phyloP scores from a whole-genome alignment of 2,329 filamentous ascomycete genomes.

The Pseudocercospora cruenta region DNA sequence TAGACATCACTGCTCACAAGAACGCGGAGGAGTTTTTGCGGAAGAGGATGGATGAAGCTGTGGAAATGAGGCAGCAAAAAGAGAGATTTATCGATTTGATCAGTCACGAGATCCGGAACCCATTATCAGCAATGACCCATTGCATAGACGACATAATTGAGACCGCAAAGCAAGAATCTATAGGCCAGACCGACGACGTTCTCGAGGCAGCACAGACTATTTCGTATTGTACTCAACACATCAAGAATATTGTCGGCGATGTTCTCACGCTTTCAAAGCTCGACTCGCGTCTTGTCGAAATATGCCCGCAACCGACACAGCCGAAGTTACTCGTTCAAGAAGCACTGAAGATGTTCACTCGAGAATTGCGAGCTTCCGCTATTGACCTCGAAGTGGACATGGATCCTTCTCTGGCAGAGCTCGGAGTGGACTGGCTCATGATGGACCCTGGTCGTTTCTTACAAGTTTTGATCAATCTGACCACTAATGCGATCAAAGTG shows the following conservation, averaged over 20 bases:
- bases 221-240: conserved; percentile 36
- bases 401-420: conserved; percentile 15
- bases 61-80: conserved; percentile 39
- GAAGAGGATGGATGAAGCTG: conserved; percentile 43
- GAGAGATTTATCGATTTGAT: conserved; percentile 40
- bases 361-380: conserved; percentile 40
- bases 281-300: conserved; percentile 38
- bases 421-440: conserved; percentile 30
- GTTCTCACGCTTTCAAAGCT: conserved; percentile 49
- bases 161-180: conserved; percentile 12
- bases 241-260: conserved; percentile 50
- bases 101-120: conserved; percentile 50
- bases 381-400: conserved; percentile 33
- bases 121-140: conserved; percentile 48
- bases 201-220: conserved; percentile 38
- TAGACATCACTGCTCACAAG: conserved; percentile 51
- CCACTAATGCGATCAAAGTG: conserved; percentile 52
- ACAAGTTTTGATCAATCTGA: conserved; percentile 45
- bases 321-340: conserved; percentile 40
- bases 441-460: conserved; percentile 36
- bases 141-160: conserved; percentile 48
- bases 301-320: conserved; percentile 42
- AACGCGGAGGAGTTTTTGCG: conserved; percentile 48
- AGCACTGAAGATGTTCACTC: conserved; percentile 46
- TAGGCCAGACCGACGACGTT: conserved; percentile 14